These are phyloP conservation scores for Termitomyces sp. DNA, from an alignment of 1,284 basidiomycete species.

Conservation along the genomic window DNA sequence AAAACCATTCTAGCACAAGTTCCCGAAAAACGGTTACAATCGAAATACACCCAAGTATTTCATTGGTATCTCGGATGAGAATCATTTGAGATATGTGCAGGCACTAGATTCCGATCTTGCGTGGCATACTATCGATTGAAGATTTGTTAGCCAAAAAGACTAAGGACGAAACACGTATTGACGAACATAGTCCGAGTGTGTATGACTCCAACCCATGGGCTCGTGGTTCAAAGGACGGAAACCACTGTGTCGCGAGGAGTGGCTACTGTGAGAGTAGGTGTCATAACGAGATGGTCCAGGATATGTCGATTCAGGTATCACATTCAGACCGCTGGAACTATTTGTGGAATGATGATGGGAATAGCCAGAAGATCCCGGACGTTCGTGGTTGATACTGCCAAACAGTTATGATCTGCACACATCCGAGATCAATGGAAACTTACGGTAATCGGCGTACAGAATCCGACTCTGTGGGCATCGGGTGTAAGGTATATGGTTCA, in stretches of 20 bases:
- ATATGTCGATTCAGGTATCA: slow-evolving; percentile 58
- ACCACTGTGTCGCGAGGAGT: slow-evolving; percentile 38
- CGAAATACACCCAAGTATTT: slow-evolving; percentile 1
- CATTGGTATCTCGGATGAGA: slow-evolving; percentile 36
- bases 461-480: slow-evolving; percentile 39
- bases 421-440: slow-evolving; percentile 21
- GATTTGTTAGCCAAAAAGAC: slow-evolving; percentile 1
- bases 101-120: slow-evolving; percentile 31
- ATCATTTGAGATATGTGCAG: slow-evolving; percentile 29
- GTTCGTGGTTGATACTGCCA: slow-evolving; percentile 25
- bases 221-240: slow-evolving; percentile 44
- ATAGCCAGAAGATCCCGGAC: slow-evolving; percentile 27
- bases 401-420: slow-evolving; percentile 10
- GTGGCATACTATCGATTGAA: slow-evolving; percentile 22
- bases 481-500: slow-evolving; percentile 35
- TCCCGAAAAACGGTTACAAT: background rate
- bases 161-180: background rate
- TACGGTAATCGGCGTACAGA: slow-evolving; percentile 45
- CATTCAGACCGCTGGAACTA: slow-evolving; percentile 41
- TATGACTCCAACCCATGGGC: slow-evolving; percentile 38
- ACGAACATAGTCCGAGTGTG: slow-evolving; percentile 55
- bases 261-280: slow-evolving; percentile 30
- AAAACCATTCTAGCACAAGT: background rate
- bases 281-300: slow-evolving; percentile 46
- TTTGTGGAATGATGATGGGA: slow-evolving; percentile 37